Evolutionary conservation across 1,284 basidiomycete genomes (phyloP), one percentile per base, ranked within the genome.

Genomic region (Microbotryum saponariae): DNA sequence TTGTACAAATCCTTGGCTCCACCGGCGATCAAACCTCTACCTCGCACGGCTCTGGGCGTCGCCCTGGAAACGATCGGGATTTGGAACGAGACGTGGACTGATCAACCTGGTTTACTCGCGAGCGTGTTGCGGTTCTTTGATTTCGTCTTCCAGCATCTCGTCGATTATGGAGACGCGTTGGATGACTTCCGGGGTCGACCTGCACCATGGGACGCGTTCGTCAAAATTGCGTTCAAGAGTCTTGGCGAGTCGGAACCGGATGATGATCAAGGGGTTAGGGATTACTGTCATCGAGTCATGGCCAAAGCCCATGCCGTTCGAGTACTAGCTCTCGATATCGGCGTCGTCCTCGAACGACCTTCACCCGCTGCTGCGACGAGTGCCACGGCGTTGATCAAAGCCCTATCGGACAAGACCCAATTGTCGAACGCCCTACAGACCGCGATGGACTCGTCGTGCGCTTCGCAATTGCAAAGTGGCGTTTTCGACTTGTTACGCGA

Each of bases 91-190:
- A 75, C 86, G 54, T 88, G 87, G 85, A 82, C 86, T 47, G 74
- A 81, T 27, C 88, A 88, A 61, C 89, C 91, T 0, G 82, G 85
- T 33, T 77, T 91, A 14, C 80, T 97, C 8, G 82, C 86, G 1
- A 83, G 85, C 12, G 81, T 89, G 7, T 77, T 96, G 56, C 79
- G 82, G 10, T 96, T 93, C 77, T 76, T 93, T 61, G 83, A 87
- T 65, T 80, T 85, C 10, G 85, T 90, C 1, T 93, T 89, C 88
- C 82, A 85, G 69, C 89, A 89, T 70, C 86, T 83, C 8, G 78
- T 86, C 55, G 89, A 91, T 70, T 88, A 91, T 73, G 83, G 82
- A 60, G 70, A 78, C 0, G 77, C 81, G 0, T 78, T 92, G 51
- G 81, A 83, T 27, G 70, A 78, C 2, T 75, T 85, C 7, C 82